Conservation (phyloP, 2,329 filamentous ascomycete species). For the Triangularia setosa region DNA sequence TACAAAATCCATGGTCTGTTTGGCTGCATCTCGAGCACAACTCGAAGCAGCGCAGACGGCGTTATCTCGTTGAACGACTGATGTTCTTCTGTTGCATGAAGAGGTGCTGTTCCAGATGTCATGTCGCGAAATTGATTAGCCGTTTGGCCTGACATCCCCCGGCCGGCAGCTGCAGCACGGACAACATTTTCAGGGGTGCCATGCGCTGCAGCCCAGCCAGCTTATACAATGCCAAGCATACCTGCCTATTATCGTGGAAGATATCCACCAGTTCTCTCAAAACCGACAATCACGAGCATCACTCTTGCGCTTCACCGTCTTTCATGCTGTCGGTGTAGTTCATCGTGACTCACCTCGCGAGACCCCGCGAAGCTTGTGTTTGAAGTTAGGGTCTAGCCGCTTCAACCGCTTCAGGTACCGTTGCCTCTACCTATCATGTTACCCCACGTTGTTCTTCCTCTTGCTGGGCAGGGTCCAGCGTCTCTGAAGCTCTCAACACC, state of each 20-base stretch:
- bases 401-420: background rate
- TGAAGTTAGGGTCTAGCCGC: background rate
- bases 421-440: background rate
- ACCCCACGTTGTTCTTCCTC: background rate
- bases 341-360: background rate
- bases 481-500: background rate
- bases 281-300: background rate
- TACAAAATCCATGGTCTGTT: conserved; percentile 55
- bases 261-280: background rate
- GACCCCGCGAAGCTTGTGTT: background rate
- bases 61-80: conserved; percentile 16
- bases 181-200: conserved; percentile 7
- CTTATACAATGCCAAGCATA: background rate
- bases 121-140: conserved; percentile 32
- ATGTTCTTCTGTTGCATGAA: conserved; percentile 29
- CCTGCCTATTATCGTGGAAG: too few relatives aligned
- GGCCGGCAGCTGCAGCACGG: conserved; percentile 10
- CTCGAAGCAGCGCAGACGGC: conserved; percentile 10
- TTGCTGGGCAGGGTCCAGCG: background rate
- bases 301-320: background rate
- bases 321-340: background rate
- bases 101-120: conserved; percentile 30
- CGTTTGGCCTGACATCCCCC: conserved; percentile 9
- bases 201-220: conserved; percentile 5
- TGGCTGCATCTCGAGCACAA: conserved; percentile 42